phyloP scores from a whole-genome alignment of 768 basidiomycete species.

The Trametes punicea region DNA sequence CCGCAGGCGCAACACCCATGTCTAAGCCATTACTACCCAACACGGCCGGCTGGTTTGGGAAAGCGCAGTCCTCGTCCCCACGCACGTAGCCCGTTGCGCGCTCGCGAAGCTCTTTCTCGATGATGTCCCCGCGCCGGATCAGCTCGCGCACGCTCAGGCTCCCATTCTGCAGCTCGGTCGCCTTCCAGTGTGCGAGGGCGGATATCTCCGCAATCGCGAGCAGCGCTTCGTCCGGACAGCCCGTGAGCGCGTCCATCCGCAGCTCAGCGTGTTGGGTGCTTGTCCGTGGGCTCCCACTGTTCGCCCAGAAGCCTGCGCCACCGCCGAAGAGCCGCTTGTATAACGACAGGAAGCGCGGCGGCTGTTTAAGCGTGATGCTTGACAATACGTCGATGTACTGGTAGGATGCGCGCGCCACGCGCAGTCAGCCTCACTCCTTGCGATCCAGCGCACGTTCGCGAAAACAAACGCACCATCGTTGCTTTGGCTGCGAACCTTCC shows the following conservation, averaged over 20 bases:
- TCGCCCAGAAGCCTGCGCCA: conserved; percentile 45
- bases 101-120: conserved; percentile 63
- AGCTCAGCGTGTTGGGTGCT: conserved; percentile 39
- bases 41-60: conserved; percentile 10
- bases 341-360: conserved; percentile 62
- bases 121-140: conserved; percentile 64
- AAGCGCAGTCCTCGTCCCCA: conserved; percentile 5
- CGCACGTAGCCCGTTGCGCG: conserved; percentile 26
- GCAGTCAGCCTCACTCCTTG: not conserved
- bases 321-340: conserved; percentile 62
- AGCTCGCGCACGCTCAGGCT: conserved; percentile 73
- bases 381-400: conserved; percentile 82
- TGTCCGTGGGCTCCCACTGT: conserved; percentile 21
- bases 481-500: conserved; percentile 64
- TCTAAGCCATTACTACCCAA: conserved; percentile 2
- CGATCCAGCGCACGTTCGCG: too few species aligned
- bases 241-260: conserved; percentile 66
- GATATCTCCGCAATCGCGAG: conserved; percentile 73
- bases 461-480: conserved; percentile 73
- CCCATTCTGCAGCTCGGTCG: conserved; percentile 56
- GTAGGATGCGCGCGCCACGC: conserved; percentile 10
- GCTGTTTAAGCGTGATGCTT: conserved; percentile 54
- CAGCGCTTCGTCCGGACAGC: conserved; percentile 77
- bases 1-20: conserved; percentile 16
- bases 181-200: conserved; percentile 74